Evolutionary conservation across 768 basidiomycete species (phyloP), one percentile per base, ranked within the genome.

Genomic region (Boletus fagicola): DNA sequence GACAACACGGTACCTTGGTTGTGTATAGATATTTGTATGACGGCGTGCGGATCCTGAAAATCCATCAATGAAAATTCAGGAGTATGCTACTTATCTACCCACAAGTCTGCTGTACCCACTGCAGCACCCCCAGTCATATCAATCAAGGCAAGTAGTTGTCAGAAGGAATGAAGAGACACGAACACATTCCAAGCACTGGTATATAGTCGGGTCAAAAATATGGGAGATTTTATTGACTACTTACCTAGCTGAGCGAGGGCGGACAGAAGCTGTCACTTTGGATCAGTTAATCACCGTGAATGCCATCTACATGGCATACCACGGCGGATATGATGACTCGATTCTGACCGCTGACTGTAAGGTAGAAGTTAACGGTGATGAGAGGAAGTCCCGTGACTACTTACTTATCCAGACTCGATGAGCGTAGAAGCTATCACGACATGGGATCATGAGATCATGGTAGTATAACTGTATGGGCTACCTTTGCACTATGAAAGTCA

Each of bases 201-300:
- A 20, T 40, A 40, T 40, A 40, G 39, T 20, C 20, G 15, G 45
- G 38, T 36, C 16, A 44, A 42, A 20, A 24, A 33, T 35, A 18
- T 36, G 15, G 36, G 18, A 11, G n/a, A 1, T 9, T 16, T 20
- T 20, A 18, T 36, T 7, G 13, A 45, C 22, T 8, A 24, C 62
- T 54, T 47, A 66, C 62, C 31, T 11, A 66, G 20, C 35, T 65
- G 66, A 51, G 51, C 42, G 13, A 50, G 2, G 15, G 63, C 31
- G 4, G 12, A 30, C 12, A 65, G 15, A 22, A 62, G 1, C 64
- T 63, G 26, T 31, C 13, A 9, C 15, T 18, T 31, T 49, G 13
- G 26, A 5, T 11, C 35, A 65, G 50, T 10, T 5, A 35, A 33
- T 16, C 30, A 38, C 8, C 33, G 26, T 3, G 18, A 31, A 40